Base-by-base conservation (phyloP, 352 stramenopile genomes). In the Phytophthora multivora region DNA sequence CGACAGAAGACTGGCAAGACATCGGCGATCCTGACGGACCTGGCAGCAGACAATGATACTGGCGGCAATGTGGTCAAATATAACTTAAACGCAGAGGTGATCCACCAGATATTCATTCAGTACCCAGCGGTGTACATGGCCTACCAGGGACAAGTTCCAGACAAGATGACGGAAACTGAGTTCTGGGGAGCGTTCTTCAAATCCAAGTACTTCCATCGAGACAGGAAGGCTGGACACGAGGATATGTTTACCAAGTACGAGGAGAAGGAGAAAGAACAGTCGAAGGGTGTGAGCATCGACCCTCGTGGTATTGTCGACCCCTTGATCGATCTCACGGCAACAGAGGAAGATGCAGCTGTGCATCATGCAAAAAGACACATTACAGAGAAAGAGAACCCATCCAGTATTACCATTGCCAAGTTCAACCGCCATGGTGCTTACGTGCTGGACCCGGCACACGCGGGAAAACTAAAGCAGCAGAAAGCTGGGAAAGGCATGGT, bases 21-120 rank as follows among this genome's bases (percentile, higher is more conserved):
- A 51, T 93, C 82, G 6, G 83, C 86, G 12, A 93, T 96, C 21
- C 50, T 96, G 41, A 93, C 87, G 12, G 87, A 96, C 42, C 52
- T 96, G 19, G 70, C 80, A 26, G 83, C 80, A 10, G 74, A 93
- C 41, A 93, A 86, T 58, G 85, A 90, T 18, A 63, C 78, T 5
- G 71, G 75, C 21, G 82, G 83, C 10, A 90, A 93, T 35, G 80
- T 90, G 23, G 80, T 96, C 70, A 96, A 96, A 69, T 96, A 96
- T 69, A 96, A 96, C 38, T 68, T 96, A 45, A 96, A 96, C 41
- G 85, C 86, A 1, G 85, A 96, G 23, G 87, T 94, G 42, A 94
- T 96, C 62, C 87, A 96, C 57, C 87, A 96, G 72, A 96, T 96
- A 55, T 96, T 96, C 33, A 89, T 93, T 50, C 87, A 96, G 68